A percentile compares a stretch with the other conserved stretches of the same genome.
phyloP scores from a whole-genome alignment of 768 basidiomycete genomes.

The Tubosaeta sp. region DNA sequence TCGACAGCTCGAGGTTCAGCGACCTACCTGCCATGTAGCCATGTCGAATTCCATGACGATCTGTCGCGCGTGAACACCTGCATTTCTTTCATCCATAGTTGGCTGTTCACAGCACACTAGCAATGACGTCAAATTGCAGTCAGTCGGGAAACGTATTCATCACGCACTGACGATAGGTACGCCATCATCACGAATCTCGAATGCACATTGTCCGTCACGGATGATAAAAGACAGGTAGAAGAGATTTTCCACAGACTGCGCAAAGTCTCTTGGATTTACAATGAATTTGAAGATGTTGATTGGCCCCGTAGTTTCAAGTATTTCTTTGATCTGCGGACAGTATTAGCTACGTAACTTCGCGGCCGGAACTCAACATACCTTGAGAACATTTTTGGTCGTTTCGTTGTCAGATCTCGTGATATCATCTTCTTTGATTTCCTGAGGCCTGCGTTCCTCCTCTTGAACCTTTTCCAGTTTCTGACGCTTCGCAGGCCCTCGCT shows the following conservation, averaged over 20 bases:
- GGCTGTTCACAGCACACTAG: constrained; percentile 65
- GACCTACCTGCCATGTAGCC: constrained; percentile 77
- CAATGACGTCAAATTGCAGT: neutral
- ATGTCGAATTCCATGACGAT: constrained; percentile 90
- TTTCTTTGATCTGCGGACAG: constrained; percentile 49
- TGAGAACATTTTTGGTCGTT: constrained; percentile 79
- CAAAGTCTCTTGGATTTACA: constrained; percentile 86
- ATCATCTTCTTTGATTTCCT: constrained; percentile 80
- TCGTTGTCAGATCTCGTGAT: constrained; percentile 83
- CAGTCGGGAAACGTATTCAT: neutral
- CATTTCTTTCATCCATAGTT: constrained; percentile 55
- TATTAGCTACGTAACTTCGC: constrained; percentile 1
- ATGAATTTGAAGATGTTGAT: constrained; percentile 86
- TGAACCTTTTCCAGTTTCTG: constrained; percentile 69
- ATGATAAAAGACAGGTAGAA: constrained; percentile 95
- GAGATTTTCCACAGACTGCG: constrained; percentile 93
- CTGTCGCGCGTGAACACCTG: constrained; percentile 71
- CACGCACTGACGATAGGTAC: constrained; percentile 73
- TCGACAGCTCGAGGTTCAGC: constrained; percentile 3
- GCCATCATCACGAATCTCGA: constrained; percentile 63
- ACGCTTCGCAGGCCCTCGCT: constrained; percentile 55
- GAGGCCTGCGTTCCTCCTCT: constrained; percentile 64
- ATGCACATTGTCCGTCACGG: constrained; percentile 74
- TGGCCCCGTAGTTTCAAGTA: constrained; percentile 46
- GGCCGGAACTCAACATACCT: constrained; percentile 42